Evolutionary conservation across 2,329 filamentous ascomycete genomes (phyloP).

Genomic region (Xylariaceae sp.): DNA sequence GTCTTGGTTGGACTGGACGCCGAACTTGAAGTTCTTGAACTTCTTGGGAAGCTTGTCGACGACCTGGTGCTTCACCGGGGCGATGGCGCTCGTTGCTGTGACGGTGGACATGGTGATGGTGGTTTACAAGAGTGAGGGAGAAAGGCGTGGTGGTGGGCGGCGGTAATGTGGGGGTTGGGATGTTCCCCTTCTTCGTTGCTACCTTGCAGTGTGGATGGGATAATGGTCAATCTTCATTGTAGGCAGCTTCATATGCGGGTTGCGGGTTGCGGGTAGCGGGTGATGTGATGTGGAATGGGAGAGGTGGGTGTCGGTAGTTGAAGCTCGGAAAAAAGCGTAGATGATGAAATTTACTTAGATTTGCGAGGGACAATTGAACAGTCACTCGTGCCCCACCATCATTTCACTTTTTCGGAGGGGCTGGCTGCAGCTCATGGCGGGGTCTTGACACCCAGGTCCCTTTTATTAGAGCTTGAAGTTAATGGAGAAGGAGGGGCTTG

Average conservation of each 20-base stretch:
- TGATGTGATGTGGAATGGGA: background rate
- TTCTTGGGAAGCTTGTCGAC: slow-evolving; percentile 84
- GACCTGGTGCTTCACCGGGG: slow-evolving; percentile 75
- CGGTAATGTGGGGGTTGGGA: background rate
- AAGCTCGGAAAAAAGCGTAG: background rate
- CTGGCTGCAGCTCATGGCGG: no score
- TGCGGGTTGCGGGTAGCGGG: background rate
- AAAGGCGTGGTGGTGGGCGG: background rate
- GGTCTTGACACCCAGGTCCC: no score
- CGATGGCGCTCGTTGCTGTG: slow-evolving; percentile 26
- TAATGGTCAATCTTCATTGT: background rate
- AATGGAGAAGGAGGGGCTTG: no score
- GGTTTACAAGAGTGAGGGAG: background rate
- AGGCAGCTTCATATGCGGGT: background rate
- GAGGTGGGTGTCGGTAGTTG: background rate
- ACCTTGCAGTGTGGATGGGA: no score
- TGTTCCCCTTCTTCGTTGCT: no score
- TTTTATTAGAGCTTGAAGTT: no score
- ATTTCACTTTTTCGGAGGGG: no score
- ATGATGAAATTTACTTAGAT: no score
- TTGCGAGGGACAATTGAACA: slow-evolving; percentile 1
- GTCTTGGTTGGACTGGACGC: slow-evolving; percentile 89
- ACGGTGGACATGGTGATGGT: slow-evolving; percentile 25
- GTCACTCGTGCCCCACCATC: slow-evolving; percentile 30
- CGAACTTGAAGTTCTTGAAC: slow-evolving; percentile 91